phyloP scores from a whole-genome alignment of 176 grass and related monocot species.

The Luzula sylvatica region DNA sequence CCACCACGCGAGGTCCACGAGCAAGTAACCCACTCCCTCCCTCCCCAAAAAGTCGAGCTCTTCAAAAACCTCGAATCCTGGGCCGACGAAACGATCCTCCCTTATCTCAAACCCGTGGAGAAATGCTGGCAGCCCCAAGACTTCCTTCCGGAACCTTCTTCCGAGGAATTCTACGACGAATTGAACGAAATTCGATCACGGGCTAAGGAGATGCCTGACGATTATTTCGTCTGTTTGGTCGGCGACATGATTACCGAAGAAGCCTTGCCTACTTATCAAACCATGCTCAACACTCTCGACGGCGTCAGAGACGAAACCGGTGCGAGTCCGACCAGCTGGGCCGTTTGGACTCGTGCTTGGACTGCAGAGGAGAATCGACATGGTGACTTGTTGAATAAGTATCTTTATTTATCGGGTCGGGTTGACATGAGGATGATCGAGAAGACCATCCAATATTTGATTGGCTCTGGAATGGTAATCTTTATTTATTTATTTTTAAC shows the following conservation, averaged over 20 bases:
- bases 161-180: constrained; percentile 68
- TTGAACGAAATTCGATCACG: constrained; percentile 75
- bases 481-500: neutral
- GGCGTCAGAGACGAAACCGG: constrained; percentile 91
- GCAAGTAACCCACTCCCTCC: constrained; percentile 91
- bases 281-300: constrained; percentile 93
- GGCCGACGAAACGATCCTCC: constrained; percentile 71
- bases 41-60: constrained; percentile 83
- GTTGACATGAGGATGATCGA: constrained; percentile 92
- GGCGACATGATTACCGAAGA: constrained; percentile 99
- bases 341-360: constrained; percentile 89
- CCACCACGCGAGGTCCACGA: constrained; percentile 76
- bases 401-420: constrained; percentile 74
- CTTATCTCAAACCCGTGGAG: constrained; percentile 75
- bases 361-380: constrained; percentile 98
- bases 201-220: constrained; percentile 93
- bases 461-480: constrained; percentile 94
- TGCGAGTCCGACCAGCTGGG: constrained; percentile 84
- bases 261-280: constrained; percentile 94
- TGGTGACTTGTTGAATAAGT: constrained; percentile 91
- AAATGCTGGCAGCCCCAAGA: constrained; percentile 99
- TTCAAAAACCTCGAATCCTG: constrained; percentile 83
- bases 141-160: constrained; percentile 82
- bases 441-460: constrained; percentile 95
- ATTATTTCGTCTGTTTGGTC: constrained; percentile 83